phyloP scores from a whole-genome alignment of 2,329 filamentous ascomycete species.

The Penicillium sp. region DNA sequence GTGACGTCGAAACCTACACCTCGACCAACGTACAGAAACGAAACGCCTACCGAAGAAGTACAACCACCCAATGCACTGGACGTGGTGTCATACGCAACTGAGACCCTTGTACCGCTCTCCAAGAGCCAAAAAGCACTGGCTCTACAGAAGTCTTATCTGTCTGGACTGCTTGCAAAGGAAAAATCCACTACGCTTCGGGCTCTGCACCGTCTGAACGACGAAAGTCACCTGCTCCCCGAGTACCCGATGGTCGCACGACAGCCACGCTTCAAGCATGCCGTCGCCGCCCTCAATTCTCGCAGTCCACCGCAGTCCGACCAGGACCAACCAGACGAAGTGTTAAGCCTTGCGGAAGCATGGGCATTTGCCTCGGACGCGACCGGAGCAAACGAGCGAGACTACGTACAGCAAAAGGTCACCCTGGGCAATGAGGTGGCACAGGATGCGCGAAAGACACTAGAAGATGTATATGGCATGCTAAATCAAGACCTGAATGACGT shows the following conservation, averaged over 20 bases:
- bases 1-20: constrained; percentile 20
- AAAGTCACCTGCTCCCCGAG: constrained; percentile 43
- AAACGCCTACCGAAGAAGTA: constrained; percentile 11
- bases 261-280: constrained; percentile 34
- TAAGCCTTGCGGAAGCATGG: constrained; percentile 38
- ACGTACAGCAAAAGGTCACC: constrained; percentile 31
- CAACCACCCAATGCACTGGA: constrained; percentile 26
- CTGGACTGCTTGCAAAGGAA: constrained; percentile 38
- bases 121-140: constrained; percentile 37
- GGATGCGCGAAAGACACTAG: constrained; percentile 29
- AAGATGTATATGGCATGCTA: constrained; percentile 32
- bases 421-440: constrained; percentile 30
- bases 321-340: constrained; percentile 28
- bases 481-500: constrained; percentile 33
- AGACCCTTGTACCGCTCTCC: constrained; percentile 33
- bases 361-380: constrained; percentile 39
- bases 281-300: constrained; percentile 26
- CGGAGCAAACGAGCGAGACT: constrained; percentile 27
- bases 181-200: constrained; percentile 34
- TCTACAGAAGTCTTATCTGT: constrained; percentile 37
- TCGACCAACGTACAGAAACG: constrained; percentile 14
- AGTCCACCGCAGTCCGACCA: constrained; percentile 9
- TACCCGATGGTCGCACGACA: constrained; percentile 38
- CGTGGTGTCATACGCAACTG: constrained; percentile 31
- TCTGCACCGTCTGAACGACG: constrained; percentile 40